Conservation (phyloP, 805 yeast species). For the Metschnikowia lunata region DNA sequence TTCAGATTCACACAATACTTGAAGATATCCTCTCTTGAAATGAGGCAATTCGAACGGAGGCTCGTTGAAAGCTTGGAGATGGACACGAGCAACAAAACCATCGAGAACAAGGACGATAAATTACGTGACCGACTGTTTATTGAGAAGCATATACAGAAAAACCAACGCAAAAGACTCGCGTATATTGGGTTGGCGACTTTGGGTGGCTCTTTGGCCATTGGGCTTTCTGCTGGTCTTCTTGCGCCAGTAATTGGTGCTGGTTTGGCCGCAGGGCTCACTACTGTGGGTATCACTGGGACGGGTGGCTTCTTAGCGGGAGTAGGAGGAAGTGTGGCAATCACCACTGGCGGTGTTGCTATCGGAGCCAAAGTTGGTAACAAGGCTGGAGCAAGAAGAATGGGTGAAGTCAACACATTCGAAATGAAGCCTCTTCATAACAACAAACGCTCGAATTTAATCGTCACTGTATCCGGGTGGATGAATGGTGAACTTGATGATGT, state of each 20-base stretch:
- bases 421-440: constrained; percentile 89
- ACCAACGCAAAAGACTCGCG: constrained; percentile 63
- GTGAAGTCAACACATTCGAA: constrained; percentile 91
- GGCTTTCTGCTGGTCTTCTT: constrained; percentile 88
- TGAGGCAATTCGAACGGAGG: constrained; percentile 84
- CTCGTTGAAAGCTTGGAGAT: constrained; percentile 87
- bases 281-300: constrained; percentile 94
- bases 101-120: constrained; percentile 66
- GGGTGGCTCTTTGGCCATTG: constrained; percentile 93
- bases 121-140: constrained; percentile 75
- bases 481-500: constrained; percentile 93
- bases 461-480: constrained; percentile 98
- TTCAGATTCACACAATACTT: constrained; percentile 61
- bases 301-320: constrained; percentile 90
- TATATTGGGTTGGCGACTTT: constrained; percentile 93
- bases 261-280: constrained; percentile 91
- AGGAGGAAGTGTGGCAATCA: constrained; percentile 92
- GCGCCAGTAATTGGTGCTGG: constrained; percentile 99
- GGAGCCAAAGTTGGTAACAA: constrained; percentile 86
- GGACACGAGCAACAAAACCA: constrained; percentile 47
- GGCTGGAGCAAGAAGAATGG: constrained; percentile 84
- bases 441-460: constrained; percentile 76
- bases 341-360: constrained; percentile 83
- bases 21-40: constrained; percentile 58
- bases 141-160: constrained; percentile 63